phyloP scores from a whole-genome alignment of 1,284 basidiomycete species.

The Ustilago crameri region DNA sequence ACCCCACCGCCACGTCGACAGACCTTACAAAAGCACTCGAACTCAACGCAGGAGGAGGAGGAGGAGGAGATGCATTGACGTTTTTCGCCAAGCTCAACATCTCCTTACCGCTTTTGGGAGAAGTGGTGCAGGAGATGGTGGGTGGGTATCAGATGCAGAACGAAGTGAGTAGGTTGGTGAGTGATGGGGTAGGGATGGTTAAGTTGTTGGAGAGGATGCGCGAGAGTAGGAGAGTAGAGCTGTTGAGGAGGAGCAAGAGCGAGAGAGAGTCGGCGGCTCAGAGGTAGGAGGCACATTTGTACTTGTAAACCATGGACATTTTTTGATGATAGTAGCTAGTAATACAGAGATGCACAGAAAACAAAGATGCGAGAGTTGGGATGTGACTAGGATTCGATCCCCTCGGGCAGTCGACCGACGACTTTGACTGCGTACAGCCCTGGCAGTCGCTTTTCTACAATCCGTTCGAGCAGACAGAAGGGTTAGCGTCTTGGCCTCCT shows the following conservation, averaged over 20 bases:
- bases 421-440: slow-evolving; percentile 67
- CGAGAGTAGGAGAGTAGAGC: slow-evolving; percentile 16
- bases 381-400: slow-evolving; percentile 23
- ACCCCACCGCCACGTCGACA: slow-evolving; percentile 12
- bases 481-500: too few relatives aligned
- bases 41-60: background rate
- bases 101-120: slow-evolving; percentile 81
- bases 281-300: slow-evolving; percentile 4
- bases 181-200: slow-evolving; percentile 29
- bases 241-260: slow-evolving; percentile 5
- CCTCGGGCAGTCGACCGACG: slow-evolving; percentile 59
- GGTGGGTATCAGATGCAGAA: slow-evolving; percentile 78
- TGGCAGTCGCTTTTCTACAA: slow-evolving; percentile 63
- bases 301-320: slow-evolving; percentile 1
- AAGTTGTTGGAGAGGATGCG: slow-evolving; percentile 44
- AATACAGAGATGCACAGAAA: slow-evolving; percentile 14
- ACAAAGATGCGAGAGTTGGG: background rate
- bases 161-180: slow-evolving; percentile 8
- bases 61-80: slow-evolving; percentile 73
- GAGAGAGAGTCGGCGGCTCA: background rate
- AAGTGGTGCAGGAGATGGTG: slow-evolving; percentile 89
- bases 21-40: slow-evolving; percentile 15
- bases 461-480: background rate
- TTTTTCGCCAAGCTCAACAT: slow-evolving; percentile 89
- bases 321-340: slow-evolving; percentile 7